Percentiles rank a stretch among this genome's conserved stretches.
Evolutionary conservation across 805 yeast genomes (phyloP).

Genomic region (Allodekkera sacchari): DNA sequence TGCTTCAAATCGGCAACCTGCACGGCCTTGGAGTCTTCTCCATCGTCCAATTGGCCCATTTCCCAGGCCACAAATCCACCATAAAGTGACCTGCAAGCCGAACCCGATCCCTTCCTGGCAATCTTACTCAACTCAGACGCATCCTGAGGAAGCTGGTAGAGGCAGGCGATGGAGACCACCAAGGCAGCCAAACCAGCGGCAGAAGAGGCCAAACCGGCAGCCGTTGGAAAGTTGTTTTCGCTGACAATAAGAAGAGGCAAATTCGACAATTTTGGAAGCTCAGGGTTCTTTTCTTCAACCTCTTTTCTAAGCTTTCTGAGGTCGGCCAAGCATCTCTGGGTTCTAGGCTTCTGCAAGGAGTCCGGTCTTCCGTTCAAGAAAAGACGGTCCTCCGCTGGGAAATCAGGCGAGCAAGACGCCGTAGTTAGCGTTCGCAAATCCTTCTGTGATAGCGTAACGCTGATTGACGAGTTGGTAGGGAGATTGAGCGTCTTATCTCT

Average conservation of each 20-base stretch:
- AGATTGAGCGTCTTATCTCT: constrained; percentile 81
- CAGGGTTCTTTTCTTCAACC: constrained; percentile 47
- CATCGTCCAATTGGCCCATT: constrained; percentile 72
- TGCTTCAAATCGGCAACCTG: constrained; percentile 76
- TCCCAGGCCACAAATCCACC: constrained; percentile 99
- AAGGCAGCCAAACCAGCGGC: constrained; percentile 99
- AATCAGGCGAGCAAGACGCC: constrained; percentile 56
- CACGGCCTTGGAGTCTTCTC: constrained; percentile 92
- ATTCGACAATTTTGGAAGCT: constrained; percentile 52
- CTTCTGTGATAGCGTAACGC: constrained; percentile 86
- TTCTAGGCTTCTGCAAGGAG: constrained; percentile 52
- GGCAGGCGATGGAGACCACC: constrained; percentile 77
- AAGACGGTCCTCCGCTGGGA: constrained; percentile 46
- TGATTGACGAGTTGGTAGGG: constrained; percentile 94
- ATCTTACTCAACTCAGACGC: constrained; percentile 81
- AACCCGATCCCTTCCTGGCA: constrained; percentile 97
- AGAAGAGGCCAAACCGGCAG: constrained; percentile 95
- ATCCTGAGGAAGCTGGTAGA: constrained; percentile 79
- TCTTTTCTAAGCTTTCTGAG: constrained; percentile 58
- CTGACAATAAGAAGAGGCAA: constrained; percentile 75
- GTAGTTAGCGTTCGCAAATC: constrained; percentile 91
- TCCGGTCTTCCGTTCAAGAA: constrained; percentile 85
- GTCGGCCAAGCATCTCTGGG: constrained; percentile 69
- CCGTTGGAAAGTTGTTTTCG: constrained; percentile 97
- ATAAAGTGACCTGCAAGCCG: constrained; percentile 93